phyloP scores from a whole-genome alignment of 2,329 filamentous ascomycete genomes.

The Fonsecaea pugnacius region DNA sequence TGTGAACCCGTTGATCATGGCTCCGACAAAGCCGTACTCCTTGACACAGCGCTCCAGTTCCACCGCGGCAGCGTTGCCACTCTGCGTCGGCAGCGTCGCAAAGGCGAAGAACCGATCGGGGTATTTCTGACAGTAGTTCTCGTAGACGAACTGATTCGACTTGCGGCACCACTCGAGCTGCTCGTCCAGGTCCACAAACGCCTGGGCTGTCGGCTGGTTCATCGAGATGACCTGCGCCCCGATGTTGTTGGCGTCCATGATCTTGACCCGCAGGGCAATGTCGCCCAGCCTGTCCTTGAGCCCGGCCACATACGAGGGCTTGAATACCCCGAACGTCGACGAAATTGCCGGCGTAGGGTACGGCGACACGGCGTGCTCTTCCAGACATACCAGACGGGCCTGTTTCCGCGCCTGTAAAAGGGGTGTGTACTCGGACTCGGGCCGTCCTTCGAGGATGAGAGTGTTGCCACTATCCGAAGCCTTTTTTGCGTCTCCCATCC shows the following conservation, averaged over 20 bases:
- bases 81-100: constrained; percentile 48
- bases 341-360: constrained; percentile 17
- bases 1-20: constrained; percentile 61
- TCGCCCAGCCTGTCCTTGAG: constrained; percentile 25
- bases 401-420: background rate
- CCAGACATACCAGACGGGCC: constrained; percentile 26
- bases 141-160: constrained; percentile 36
- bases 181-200: constrained; percentile 21
- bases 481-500: background rate
- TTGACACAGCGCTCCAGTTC: constrained; percentile 47
- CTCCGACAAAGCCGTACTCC: constrained; percentile 53
- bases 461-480: background rate
- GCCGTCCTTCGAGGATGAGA: background rate
- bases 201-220: constrained; percentile 27
- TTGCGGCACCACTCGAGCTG: constrained; percentile 20
- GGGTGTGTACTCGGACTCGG: constrained; percentile 2
- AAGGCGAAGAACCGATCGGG: constrained; percentile 49
- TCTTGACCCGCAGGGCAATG: constrained; percentile 21
- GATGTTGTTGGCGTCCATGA: constrained; percentile 31
- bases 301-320: constrained; percentile 16
- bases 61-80: constrained; percentile 43
- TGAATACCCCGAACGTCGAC: constrained; percentile 21
- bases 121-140: constrained; percentile 30
- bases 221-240: constrained; percentile 28
- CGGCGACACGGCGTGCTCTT: constrained; percentile 30